Base-by-base conservation (phyloP, 192 early-diverging fungal genomes). In the Backusella tuberculispora region DNA sequence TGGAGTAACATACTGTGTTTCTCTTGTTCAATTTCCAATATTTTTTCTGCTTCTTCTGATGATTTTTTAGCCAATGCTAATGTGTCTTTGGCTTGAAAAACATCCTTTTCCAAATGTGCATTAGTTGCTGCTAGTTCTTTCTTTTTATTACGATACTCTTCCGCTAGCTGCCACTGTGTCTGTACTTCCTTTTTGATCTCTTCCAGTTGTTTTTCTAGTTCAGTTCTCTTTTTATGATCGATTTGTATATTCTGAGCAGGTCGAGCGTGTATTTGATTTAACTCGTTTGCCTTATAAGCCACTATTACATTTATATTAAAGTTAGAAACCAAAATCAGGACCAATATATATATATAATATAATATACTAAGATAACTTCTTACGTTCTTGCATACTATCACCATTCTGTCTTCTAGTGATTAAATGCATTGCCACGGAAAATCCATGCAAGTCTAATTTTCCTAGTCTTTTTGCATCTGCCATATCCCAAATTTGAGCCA, bases 391-490 rank as follows among this genome's bases (percentile, higher is more conserved):
- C 37, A 67, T 67, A 21, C 66, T 42, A 5, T 76, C 80, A 7
- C 90, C 89, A 21, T 80, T 75, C 17, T 90, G 74, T 45, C 81
- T 85, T 46, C 83, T 85, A 72, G 86, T 85, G 70, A 93, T 94
- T 29, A 95, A 78, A 67, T 93, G 84, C 92, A 95, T 92, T 14
- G 93, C 91, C 6, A 95, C 90, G 7, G 90, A 88, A 81, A 94
- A 95, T 75, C 93, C 90, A 38, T 93, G 88, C 37, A 84, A 80
- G 50, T 81, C 85, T 15, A 94, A 84, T 50, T 79, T 82, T 0
- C 92, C 92, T 48, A 81, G 79, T 72, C 85, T 84, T 15, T 79
- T 83, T 40, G 84, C 87, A 72, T 93, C 90, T 0, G 90, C 85
- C 56, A 95, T 84, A 43, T 92, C 90, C 91, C 84, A 82, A 5